phyloP scores from a whole-genome alignment of 139 green algal species.

The Auxenochlorella pyrenoidosa region DNA sequence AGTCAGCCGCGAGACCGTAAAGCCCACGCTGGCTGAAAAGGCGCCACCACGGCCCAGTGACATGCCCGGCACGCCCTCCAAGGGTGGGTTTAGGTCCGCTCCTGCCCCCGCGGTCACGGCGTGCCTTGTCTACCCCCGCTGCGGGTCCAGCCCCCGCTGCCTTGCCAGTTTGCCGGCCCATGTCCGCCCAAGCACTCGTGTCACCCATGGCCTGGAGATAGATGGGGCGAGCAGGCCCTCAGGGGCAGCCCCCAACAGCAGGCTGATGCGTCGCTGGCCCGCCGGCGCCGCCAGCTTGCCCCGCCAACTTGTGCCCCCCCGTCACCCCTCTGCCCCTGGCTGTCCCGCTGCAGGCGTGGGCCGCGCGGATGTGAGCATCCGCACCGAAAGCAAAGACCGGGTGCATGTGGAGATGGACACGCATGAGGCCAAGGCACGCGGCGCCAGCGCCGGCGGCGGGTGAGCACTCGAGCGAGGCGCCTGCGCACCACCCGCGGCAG shows the following conservation, averaged over 20 bases:
- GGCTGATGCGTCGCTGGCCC: too few species aligned
- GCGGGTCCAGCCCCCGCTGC: too few species aligned
- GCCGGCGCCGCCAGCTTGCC: neutral
- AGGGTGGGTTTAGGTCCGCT: neutral
- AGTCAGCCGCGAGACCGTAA: neutral
- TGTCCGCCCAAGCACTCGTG: neutral
- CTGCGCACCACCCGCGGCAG: neutral
- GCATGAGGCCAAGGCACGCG: neutral
- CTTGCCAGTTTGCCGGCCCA: neutral
- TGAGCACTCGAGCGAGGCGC: neutral
- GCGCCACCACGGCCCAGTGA: neutral
- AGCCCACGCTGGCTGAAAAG: neutral
- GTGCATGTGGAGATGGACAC: slow-evolving; percentile 19
- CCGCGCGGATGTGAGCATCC: slow-evolving; percentile 7
- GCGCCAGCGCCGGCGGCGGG: neutral
- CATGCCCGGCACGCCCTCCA: slow-evolving; percentile 25
- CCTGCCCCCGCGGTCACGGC: neutral
- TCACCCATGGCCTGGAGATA: too few species aligned
- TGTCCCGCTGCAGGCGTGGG: neutral
- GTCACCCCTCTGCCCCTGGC: neutral
- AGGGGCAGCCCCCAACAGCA: too few species aligned
- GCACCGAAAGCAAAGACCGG: neutral
- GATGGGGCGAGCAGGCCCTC: too few species aligned
- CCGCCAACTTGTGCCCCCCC: neutral
- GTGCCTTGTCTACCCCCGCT: too few species aligned